A percentile compares a stretch with the other conserved stretches of the same genome.
Evolutionary conservation across 2,329 filamentous ascomycete species (phyloP).

Genomic region (Alternaria panax): DNA sequence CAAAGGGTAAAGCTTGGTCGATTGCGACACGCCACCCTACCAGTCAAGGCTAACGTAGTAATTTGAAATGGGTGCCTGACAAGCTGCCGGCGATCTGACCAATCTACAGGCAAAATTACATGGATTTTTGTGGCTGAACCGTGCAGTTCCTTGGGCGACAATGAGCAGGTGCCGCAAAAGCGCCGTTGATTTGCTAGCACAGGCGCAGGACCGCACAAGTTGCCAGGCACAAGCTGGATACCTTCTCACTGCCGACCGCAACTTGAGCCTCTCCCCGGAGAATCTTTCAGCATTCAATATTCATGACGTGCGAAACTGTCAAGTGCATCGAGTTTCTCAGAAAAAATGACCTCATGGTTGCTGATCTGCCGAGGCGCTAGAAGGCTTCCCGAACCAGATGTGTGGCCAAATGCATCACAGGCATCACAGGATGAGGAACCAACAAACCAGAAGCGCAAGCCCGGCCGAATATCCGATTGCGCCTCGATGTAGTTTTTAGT

Average conservation of each 20-base stretch:
- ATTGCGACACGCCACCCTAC: slow-evolving; percentile 6
- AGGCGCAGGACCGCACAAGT: slow-evolving; percentile 2
- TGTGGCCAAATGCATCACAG: slow-evolving; percentile 18
- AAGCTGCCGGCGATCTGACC: not conserved
- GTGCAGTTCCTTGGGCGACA: not conserved
- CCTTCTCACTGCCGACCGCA: not conserved
- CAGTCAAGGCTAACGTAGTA: not conserved
- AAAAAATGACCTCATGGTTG: slow-evolving; percentile 18
- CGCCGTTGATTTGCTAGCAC: slow-evolving; percentile 12
- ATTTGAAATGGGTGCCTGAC: slow-evolving; percentile 6
- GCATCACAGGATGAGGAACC: slow-evolving; percentile 7
- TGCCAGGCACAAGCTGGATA: not conserved
- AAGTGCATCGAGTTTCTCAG: not conserved
- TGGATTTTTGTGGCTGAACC: not conserved
- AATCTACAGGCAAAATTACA: slow-evolving; percentile 4
- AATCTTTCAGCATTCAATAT: not conserved
- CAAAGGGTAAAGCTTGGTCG: slow-evolving; percentile 5
- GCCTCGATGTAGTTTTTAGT: slow-evolving; percentile 7
- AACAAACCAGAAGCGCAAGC: slow-evolving; percentile 8
- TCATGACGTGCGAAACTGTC: slow-evolving; percentile 14
- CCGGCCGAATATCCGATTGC: slow-evolving; percentile 19
- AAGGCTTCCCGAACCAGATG: slow-evolving; percentile 2
- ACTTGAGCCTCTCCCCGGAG: not conserved
- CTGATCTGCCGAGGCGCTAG: slow-evolving; percentile 12
- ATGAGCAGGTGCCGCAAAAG: slow-evolving; percentile 1